phyloP scores from a whole-genome alignment of 139 green algal species.

The Auxenochlorella pyrenoidosa region DNA sequence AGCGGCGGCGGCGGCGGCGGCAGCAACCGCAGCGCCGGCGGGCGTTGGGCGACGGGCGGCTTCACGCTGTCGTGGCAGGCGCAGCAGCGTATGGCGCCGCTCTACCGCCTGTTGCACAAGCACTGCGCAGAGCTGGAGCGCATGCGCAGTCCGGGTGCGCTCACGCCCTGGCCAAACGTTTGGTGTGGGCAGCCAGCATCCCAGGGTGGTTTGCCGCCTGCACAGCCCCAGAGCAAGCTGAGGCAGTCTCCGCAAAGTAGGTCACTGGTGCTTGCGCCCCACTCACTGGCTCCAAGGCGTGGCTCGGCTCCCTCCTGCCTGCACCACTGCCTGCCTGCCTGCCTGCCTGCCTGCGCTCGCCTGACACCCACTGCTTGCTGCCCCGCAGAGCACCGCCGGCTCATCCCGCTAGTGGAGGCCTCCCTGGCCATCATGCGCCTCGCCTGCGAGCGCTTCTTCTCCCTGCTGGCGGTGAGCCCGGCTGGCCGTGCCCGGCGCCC shows the following conservation, averaged over 20 bases:
- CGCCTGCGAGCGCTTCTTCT: constrained; percentile 85
- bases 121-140: constrained; percentile 39
- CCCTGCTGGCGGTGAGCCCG: constrained; percentile 64
- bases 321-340: too few relatives aligned
- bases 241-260: too few relatives aligned
- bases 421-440: constrained; percentile 88
- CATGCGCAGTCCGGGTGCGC: constrained; percentile 33
- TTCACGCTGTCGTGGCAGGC: background rate
- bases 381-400: constrained; percentile 57
- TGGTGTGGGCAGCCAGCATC: too few relatives aligned
- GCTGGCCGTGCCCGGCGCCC: background rate
- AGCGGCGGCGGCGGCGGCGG: too few relatives aligned
- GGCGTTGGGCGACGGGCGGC: background rate
- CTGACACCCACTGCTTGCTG: too few relatives aligned
- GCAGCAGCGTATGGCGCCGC: constrained; percentile 7
- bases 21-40: background rate
- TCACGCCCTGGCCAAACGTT: background rate
- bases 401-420: constrained; percentile 79
- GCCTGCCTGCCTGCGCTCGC: too few relatives aligned
- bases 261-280: too few relatives aligned
- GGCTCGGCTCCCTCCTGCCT: too few relatives aligned
- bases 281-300: too few relatives aligned
- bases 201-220: too few relatives aligned
- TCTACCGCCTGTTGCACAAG: constrained; percentile 43
- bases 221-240: too few relatives aligned